Evolutionary conservation across 108 stramenopile genomes (phyloP).

Genomic region (Discostella pseudostelligera): DNA sequence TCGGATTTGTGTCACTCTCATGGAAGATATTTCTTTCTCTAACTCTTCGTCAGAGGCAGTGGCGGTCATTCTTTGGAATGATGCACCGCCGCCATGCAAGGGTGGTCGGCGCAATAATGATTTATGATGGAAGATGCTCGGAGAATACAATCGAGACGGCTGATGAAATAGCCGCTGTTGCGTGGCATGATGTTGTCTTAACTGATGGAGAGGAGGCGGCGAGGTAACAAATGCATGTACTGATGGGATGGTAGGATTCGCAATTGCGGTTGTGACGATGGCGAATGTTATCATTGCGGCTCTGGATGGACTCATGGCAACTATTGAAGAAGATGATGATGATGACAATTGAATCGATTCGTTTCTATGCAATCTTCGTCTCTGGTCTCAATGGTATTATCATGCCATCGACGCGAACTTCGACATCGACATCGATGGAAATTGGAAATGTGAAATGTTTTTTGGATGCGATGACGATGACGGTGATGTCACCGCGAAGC

Average conservation of each 20-base stretch:
- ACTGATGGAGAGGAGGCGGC: too few species aligned
- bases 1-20: slow-evolving; percentile 63
- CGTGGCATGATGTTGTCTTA: too few species aligned
- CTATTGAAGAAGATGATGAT: neutral
- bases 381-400: neutral
- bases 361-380: neutral
- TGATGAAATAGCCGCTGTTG: neutral
- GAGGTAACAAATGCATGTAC: neutral
- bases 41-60: slow-evolving; percentile 39
- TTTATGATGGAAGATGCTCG: neutral
- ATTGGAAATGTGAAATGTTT: too few species aligned
- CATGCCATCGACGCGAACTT: neutral
- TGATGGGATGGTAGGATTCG: neutral
- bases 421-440: too few species aligned
- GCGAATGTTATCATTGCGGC: neutral
- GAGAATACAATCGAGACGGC: neutral
- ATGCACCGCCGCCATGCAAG: neutral
- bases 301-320: neutral
- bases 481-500: too few species aligned
- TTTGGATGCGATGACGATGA: too few species aligned
- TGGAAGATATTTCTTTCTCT: slow-evolving; percentile 49
- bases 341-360: neutral
- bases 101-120: neutral
- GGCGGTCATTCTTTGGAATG: slow-evolving; percentile 4
- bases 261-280: neutral